Evolutionary conservation across 345 rosid genomes (phyloP).

Genomic region (Brassica napus): Da-Ae NC_063434.1:21619501-21620000

Average conservation of each 20-base stretch:
- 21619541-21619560: too few species aligned
- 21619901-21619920: slow-evolving; percentile 9
- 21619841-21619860: neutral
- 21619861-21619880: slow-evolving; percentile 7
- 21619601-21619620: slow-evolving; percentile 10
- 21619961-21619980: slow-evolving; percentile 11
- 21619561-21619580: too few species aligned
- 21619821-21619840: neutral
- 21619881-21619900: neutral
- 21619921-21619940: neutral
- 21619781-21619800: slow-evolving; percentile 9
- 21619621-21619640: slow-evolving; percentile 12
- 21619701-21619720: slow-evolving; percentile 12
- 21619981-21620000: slow-evolving; percentile 29
- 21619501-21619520: too few species aligned
- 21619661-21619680: neutral
- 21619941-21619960: slow-evolving; percentile 22
- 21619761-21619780: neutral
- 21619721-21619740: neutral
- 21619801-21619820: slow-evolving; percentile 15
- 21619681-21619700: neutral
- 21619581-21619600: neutral
- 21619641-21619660: slow-evolving; percentile 8
- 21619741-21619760: slow-evolving; percentile 4
- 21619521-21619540: too few species aligned